These are phyloP conservation scores for Boletus mariae DNA, from an alignment of 1,284 basidiomycete species.

Conservation along the genomic window DNA sequence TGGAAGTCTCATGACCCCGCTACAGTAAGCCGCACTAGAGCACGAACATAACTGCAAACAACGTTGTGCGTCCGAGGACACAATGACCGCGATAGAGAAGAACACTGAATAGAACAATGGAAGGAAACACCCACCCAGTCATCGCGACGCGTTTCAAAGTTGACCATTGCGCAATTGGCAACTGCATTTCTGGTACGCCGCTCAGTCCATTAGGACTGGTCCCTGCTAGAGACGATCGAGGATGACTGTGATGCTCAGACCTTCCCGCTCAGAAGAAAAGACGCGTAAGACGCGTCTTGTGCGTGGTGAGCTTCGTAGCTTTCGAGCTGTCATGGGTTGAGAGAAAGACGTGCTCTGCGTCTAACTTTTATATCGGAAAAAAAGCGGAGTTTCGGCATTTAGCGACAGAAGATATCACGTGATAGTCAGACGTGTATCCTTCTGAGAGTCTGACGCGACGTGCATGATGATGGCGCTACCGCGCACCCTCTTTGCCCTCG, in stretches of 20 bases:
- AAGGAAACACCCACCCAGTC: conserved; percentile 29
- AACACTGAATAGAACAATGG: background rate
- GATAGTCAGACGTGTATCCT: conserved; percentile 16
- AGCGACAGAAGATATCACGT: conserved; percentile 20
- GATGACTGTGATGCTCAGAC: conserved; percentile 56
- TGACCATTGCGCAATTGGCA: conserved; percentile 17
- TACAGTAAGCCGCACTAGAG: background rate
- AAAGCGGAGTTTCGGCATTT: conserved; percentile 20
- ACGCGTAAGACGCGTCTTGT: conserved; percentile 33
- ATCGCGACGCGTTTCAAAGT: conserved; percentile 35
- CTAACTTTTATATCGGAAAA: conserved; percentile 7
- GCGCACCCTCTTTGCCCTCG: conserved; percentile 16
- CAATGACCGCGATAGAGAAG: conserved; percentile 24
- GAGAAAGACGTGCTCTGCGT: background rate
- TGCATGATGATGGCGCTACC: conserved; percentile 16
- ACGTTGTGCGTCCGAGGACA: conserved; percentile 15
- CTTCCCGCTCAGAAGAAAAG: conserved; percentile 54
- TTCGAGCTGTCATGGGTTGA: conserved; percentile 41
- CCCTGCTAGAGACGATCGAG: conserved; percentile 50
- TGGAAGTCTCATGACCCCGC: background rate
- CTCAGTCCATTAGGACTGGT: conserved; percentile 43
- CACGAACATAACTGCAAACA: background rate
- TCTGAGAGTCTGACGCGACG: conserved; percentile 8
- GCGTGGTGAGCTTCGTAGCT: conserved; percentile 51
- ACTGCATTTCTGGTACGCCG: conserved; percentile 50